phyloP scores from a whole-genome alignment of 805 yeast genomes.

The Kodamaea kaohsiungensis region DNA sequence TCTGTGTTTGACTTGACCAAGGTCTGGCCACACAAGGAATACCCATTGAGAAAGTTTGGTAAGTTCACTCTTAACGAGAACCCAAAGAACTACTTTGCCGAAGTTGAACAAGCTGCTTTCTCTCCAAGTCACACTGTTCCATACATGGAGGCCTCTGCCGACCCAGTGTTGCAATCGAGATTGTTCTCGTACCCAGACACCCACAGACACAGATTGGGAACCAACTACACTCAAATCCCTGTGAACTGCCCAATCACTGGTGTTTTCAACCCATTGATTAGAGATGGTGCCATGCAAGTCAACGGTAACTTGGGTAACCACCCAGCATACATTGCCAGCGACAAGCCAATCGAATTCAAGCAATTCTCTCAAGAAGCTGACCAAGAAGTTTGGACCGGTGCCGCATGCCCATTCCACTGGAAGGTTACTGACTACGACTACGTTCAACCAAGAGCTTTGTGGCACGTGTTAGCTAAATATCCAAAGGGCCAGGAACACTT shows the following conservation, averaged over 20 bases:
- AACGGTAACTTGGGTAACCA: constrained; percentile 68
- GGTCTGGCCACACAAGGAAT: constrained; percentile 58
- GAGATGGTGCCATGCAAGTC: constrained; percentile 77
- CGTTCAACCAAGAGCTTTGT: constrained; percentile 74
- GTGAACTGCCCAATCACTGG: constrained; percentile 70
- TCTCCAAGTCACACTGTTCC: constrained; percentile 74
- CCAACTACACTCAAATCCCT: constrained; percentile 66
- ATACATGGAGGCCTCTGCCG: constrained; percentile 74
- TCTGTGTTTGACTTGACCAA: constrained; percentile 89
- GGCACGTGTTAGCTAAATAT: constrained; percentile 74
- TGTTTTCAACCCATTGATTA: constrained; percentile 62
- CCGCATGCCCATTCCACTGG: constrained; percentile 90
- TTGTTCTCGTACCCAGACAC: constrained; percentile 77
- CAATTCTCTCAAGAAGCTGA: constrained; percentile 53
- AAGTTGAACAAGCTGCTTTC: constrained; percentile 60
- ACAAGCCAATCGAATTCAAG: constrained; percentile 51
- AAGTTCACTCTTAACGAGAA: constrained; percentile 54
- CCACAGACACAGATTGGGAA: constrained; percentile 74
- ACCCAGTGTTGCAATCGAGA: constrained; percentile 76
- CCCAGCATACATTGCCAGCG: constrained; percentile 71
- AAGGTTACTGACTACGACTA: constrained; percentile 70
- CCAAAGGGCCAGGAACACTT: constrained; percentile 83
- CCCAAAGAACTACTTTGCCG: constrained; percentile 49
- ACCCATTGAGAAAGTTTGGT: constrained; percentile 58
- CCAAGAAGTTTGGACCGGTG: constrained; percentile 81